Percentiles rank a stretch among this genome's conserved stretches.
Conservation (phyloP, 1,284 basidiomycete genomes). For the Tremellales sp. region DNA sequence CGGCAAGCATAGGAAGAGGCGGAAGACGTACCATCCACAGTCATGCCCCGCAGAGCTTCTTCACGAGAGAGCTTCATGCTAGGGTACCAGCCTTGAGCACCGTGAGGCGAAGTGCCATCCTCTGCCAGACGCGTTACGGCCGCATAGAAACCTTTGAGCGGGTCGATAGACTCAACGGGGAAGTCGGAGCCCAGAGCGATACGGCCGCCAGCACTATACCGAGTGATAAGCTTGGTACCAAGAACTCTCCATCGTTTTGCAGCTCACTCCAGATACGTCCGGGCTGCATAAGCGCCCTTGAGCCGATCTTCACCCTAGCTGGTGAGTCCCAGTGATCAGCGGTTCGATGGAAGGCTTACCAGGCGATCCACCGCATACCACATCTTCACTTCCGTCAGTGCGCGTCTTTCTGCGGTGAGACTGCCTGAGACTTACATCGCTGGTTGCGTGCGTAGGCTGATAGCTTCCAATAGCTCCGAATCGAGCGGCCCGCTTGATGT, state of each 20-base stretch:
- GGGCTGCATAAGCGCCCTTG: slow-evolving; percentile 83
- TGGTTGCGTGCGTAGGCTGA: slow-evolving; percentile 78
- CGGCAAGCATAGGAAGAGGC: not conserved
- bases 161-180: slow-evolving; percentile 64
- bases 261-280: slow-evolving; percentile 64
- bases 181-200: slow-evolving; percentile 86
- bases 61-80: slow-evolving; percentile 65
- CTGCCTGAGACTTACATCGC: slow-evolving; percentile 38
- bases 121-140: slow-evolving; percentile 69
- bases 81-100: slow-evolving; percentile 71
- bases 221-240: not conserved
- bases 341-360: slow-evolving; percentile 48
- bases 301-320: slow-evolving; percentile 73
- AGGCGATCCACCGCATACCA: slow-evolving; percentile 76
- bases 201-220: slow-evolving; percentile 50
- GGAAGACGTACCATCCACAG: slow-evolving; percentile 59
- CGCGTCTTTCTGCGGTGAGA: slow-evolving; percentile 59
- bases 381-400: too few species aligned
- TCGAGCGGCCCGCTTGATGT: slow-evolving; percentile 64
- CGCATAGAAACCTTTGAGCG: slow-evolving; percentile 70
- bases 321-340: slow-evolving; percentile 55
- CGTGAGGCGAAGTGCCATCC: slow-evolving; percentile 74
- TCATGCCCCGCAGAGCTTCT: slow-evolving; percentile 68
- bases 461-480: slow-evolving; percentile 86
- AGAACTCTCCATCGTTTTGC: too few species aligned